Conservation (phyloP, 2,329 filamentous ascomycete genomes). For the Hortaea sp. region DNA sequence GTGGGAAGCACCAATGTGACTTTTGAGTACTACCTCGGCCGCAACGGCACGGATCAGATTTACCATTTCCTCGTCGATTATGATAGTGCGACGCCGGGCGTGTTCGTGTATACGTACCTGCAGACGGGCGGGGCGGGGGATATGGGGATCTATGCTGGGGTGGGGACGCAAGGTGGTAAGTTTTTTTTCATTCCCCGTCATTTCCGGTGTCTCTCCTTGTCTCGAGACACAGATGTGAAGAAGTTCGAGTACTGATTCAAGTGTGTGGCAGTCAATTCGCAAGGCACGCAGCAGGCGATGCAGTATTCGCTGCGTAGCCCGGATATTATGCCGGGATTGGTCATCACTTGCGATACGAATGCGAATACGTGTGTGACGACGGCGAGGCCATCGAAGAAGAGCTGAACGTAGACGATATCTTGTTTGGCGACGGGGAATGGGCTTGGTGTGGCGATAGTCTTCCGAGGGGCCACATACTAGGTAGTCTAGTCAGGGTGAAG, state of each 20-base stretch:
- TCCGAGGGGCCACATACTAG: too few species aligned
- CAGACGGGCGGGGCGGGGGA: constrained; percentile 12
- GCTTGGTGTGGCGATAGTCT: too few species aligned
- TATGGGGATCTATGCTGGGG: constrained; percentile 13
- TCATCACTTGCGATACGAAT: constrained; percentile 1
- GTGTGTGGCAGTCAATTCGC: constrained; percentile 2
- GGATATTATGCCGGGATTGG: neutral
- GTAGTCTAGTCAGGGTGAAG: too few species aligned
- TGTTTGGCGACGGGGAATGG: too few species aligned
- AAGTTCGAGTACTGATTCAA: neutral
- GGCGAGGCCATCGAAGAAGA: too few species aligned
- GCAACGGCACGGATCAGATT: constrained; percentile 6
- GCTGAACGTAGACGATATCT: too few species aligned
- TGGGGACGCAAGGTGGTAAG: constrained; percentile 24
- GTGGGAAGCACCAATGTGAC: constrained; percentile 15
- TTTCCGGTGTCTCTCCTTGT: neutral
- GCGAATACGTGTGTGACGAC: neutral
- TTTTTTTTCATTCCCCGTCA: constrained; percentile 4
- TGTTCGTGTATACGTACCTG: constrained; percentile 22
- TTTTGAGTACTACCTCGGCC: constrained; percentile 22
- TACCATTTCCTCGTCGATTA: constrained; percentile 26
- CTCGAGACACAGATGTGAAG: too few species aligned
- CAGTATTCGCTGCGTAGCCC: neutral
- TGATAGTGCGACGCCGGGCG: constrained; percentile 16
- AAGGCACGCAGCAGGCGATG: constrained; percentile 1